phyloP scores from a whole-genome alignment of 345 rosid species.

The Ricinus communis region DNA sequence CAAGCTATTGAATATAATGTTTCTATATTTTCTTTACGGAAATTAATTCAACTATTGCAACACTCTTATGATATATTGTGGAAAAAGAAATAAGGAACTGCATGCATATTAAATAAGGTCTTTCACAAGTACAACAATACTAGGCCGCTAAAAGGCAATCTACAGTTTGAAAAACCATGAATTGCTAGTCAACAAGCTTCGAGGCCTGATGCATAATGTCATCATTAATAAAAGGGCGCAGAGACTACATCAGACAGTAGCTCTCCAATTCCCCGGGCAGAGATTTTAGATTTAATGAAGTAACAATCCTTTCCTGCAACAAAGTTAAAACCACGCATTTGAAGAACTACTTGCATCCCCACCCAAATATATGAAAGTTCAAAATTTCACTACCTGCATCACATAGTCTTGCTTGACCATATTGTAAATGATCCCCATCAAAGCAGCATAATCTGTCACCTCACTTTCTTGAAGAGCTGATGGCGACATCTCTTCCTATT shows the following conservation, averaged over 20 bases:
- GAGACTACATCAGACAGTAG: slow-evolving; percentile 76
- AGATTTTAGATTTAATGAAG: slow-evolving; percentile 56
- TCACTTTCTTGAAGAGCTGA: slow-evolving; percentile 29
- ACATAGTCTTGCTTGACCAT: slow-evolving; percentile 71
- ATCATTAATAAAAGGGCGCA: slow-evolving; percentile 68
- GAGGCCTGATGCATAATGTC: slow-evolving; percentile 63
- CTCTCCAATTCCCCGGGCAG: slow-evolving; percentile 56
- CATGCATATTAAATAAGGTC: background rate
- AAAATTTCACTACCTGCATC: slow-evolving; percentile 66
- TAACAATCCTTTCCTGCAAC: slow-evolving; percentile 68
- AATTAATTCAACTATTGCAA: no score
- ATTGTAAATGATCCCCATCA: slow-evolving; percentile 60
- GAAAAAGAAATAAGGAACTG: background rate
- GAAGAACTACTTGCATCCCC: background rate
- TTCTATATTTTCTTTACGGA: no score
- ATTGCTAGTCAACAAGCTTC: slow-evolving; percentile 42
- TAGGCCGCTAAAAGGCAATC: background rate
- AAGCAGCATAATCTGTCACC: slow-evolving; percentile 45
- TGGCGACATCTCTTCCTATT: slow-evolving; percentile 34
- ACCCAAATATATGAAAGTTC: background rate
- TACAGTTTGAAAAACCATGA: no score
- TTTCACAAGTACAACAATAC: background rate
- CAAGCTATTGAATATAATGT: no score
- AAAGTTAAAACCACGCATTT: background rate
- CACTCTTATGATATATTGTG: no score